phyloP scores from a whole-genome alignment of 2,329 filamentous ascomycete genomes.

The Erysiphe neolycopersici region DNA sequence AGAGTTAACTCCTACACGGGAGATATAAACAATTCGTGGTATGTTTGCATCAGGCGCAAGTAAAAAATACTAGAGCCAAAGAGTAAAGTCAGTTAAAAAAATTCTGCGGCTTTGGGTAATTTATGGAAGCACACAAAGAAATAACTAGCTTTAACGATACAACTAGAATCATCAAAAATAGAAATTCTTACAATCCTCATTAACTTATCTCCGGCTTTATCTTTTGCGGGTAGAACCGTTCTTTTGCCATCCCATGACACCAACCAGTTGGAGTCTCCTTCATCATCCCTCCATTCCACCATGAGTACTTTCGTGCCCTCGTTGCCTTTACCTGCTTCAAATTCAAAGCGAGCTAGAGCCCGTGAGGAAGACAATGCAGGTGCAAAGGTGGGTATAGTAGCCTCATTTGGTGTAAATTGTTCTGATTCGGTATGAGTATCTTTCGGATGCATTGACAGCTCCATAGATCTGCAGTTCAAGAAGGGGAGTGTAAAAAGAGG shows the following conservation, averaged over 20 bases:
- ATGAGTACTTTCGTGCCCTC: slow-evolving; percentile 79
- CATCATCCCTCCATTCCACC: slow-evolving; percentile 58
- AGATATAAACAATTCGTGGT: slow-evolving; percentile 44
- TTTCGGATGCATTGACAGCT: not conserved
- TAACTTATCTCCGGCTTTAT: slow-evolving; percentile 16
- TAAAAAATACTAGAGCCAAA: slow-evolving; percentile 34
- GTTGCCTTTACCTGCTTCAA: slow-evolving; percentile 48
- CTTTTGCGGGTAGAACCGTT: slow-evolving; percentile 29
- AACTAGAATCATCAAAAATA: not conserved
- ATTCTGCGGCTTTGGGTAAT: too few species aligned
- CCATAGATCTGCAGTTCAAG: not conserved
- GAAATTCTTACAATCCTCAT: slow-evolving; percentile 15
- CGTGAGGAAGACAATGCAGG: slow-evolving; percentile 23
- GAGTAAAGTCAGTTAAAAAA: too few species aligned
- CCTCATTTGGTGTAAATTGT: not conserved
- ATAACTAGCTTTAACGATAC: not conserved
- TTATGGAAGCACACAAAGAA: too few species aligned
- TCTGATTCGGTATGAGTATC: slow-evolving; percentile 9
- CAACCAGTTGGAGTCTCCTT: slow-evolving; percentile 31
- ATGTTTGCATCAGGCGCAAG: slow-evolving; percentile 45
- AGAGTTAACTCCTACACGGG: slow-evolving; percentile 17
- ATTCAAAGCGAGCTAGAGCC: slow-evolving; percentile 66
- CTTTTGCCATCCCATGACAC: slow-evolving; percentile 66
- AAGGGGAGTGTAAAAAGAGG: too few species aligned
- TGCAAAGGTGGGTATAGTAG: slow-evolving; percentile 10